These are phyloP conservation scores for Babesia divergens DNA, from an alignment of 169 alveolate species.

Conservation along the genomic window DNA sequence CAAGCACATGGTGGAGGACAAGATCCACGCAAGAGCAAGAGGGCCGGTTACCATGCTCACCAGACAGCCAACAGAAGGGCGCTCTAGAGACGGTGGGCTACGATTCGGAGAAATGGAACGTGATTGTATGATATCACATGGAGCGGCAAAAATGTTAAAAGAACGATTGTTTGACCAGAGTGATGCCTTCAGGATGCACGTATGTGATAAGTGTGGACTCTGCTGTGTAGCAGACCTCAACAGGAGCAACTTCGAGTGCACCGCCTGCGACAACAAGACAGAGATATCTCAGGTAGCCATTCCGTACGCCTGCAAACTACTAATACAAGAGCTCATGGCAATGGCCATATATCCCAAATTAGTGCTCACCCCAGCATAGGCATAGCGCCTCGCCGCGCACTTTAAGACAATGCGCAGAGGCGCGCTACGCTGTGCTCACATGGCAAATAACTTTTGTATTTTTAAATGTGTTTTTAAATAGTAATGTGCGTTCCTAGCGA, in stretches of 20 bases:
- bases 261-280: constrained; percentile 87
- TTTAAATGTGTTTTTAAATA: neutral
- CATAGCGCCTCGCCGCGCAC: constrained; percentile 14
- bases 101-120: constrained; percentile 99
- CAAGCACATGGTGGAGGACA: constrained; percentile 99
- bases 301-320: constrained; percentile 98
- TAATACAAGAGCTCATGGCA: constrained; percentile 97
- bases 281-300: constrained; percentile 90
- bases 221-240: constrained; percentile 93
- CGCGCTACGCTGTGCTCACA: constrained; percentile 20
- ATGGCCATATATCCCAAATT: constrained; percentile 97
- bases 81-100: constrained; percentile 96
- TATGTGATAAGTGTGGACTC: constrained; percentile 95
- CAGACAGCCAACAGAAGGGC: constrained; percentile 99
- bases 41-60: constrained; percentile 99
- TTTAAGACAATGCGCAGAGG: constrained; percentile 19
- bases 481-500: neutral
- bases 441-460: neutral
- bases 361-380: constrained; percentile 57
- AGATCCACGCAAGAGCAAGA: constrained; percentile 98
- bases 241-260: constrained; percentile 88
- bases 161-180: constrained; percentile 98
- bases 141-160: constrained; percentile 98
- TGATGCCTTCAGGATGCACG: constrained; percentile 98
- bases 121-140: constrained; percentile 99